Evolutionary conservation across 805 yeast species (phyloP).

Genomic region (Schwanniomyces polymorphus): DNA sequence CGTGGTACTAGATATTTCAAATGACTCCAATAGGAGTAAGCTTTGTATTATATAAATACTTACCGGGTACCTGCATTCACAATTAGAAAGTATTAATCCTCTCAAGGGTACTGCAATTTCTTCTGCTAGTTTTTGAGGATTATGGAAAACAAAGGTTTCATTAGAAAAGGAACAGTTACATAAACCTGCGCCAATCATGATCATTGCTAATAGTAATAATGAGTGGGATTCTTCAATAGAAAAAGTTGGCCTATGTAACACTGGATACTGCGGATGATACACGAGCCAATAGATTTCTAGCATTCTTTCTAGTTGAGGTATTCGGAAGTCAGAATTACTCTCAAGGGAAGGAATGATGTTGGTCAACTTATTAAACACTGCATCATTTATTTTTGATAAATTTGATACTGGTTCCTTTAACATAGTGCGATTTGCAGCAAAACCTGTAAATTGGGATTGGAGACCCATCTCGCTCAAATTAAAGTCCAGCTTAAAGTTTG

Average conservation of each 20-base stretch:
- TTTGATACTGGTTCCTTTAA: constrained; percentile 15
- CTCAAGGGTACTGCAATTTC: constrained; percentile 59
- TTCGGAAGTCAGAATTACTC: constrained; percentile 13
- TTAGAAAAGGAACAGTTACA: constrained; percentile 23
- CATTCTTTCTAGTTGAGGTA: constrained; percentile 15
- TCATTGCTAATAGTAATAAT: constrained; percentile 52
- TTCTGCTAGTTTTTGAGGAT: constrained; percentile 38
- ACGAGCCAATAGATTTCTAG: constrained; percentile 51
- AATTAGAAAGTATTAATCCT: constrained; percentile 65
- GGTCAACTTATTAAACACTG: constrained; percentile 9
- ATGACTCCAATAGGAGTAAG: constrained; percentile 65
- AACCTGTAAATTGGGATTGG: neutral
- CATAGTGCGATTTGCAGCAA: constrained; percentile 3
- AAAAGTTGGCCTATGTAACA: constrained; percentile 61
- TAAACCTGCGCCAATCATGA: constrained; percentile 54
- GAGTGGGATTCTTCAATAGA: constrained; percentile 46
- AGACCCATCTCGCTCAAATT: neutral
- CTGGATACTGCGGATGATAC: constrained; percentile 59
- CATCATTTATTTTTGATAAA: constrained; percentile 16
- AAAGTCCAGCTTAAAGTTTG: neutral
- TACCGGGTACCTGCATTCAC: constrained; percentile 73
- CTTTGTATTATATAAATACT: constrained; percentile 72
- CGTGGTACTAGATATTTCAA: constrained; percentile 66
- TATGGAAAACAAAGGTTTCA: constrained; percentile 7
- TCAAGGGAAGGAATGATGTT: constrained; percentile 15